phyloP scores from a whole-genome alignment of 2,329 filamentous ascomycete species.

The Trichoderma sp. region DNA sequence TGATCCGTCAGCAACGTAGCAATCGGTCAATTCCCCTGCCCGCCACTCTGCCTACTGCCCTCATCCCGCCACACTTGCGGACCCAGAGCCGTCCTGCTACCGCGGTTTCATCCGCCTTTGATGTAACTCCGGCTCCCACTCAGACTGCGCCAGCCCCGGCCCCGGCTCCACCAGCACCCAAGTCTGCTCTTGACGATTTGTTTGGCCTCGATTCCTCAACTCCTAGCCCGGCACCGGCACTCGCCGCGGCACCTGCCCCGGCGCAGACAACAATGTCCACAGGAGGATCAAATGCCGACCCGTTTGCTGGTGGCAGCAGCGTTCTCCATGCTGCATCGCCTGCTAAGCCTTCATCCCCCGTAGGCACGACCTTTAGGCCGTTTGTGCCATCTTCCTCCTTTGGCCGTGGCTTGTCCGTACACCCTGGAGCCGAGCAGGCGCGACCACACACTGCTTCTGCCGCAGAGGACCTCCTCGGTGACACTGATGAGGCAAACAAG shows the following conservation, averaged over 20 bases:
- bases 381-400: constrained; percentile 93
- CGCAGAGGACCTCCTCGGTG: constrained; percentile 85
- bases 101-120: constrained; percentile 54
- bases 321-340: constrained; percentile 52
- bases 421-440: constrained; percentile 55
- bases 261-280: constrained; percentile 67
- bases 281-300: constrained; percentile 69
- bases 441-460: constrained; percentile 50
- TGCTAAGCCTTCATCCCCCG: constrained; percentile 48
- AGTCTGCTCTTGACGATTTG: constrained; percentile 88
- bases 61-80: constrained; percentile 86
- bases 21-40: constrained; percentile 68
- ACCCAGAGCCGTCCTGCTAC: constrained; percentile 55
- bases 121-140: constrained; percentile 42
- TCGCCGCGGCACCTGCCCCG: constrained; percentile 59
- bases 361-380: constrained; percentile 71
- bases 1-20: constrained; percentile 86
- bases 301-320: constrained; percentile 58
- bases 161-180: constrained; percentile 50
- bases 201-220: constrained; percentile 81
- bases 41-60: constrained; percentile 71
- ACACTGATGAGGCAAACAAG: constrained; percentile 85
- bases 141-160: neutral
- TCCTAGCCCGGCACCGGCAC: constrained; percentile 48
- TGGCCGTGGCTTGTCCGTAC: constrained; percentile 73